Evolutionary conservation across 345 rosid genomes (phyloP).

Genomic region (Euphorbia pulcherrima): DNA sequence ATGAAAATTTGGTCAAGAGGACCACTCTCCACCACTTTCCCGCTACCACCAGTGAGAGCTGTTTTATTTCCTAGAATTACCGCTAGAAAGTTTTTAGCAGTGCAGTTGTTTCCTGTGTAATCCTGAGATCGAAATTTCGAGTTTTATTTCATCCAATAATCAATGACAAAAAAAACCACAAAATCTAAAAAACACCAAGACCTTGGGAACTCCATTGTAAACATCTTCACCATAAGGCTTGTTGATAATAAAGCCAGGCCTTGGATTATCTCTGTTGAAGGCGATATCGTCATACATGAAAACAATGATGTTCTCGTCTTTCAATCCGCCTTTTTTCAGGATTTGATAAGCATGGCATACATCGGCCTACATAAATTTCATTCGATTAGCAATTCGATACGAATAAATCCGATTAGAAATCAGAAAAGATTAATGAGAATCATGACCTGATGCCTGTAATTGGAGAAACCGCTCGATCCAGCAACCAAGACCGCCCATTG

Average conservation of each 20-base stretch:
- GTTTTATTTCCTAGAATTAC: conserved; percentile 52
- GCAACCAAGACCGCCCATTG: conserved; percentile 75
- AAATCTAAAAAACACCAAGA: no score
- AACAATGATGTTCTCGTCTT: conserved; percentile 68
- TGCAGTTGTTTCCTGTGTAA: conserved; percentile 40
- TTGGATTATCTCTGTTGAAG: conserved; percentile 36
- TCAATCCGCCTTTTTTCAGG: conserved; percentile 47
- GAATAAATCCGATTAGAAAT: no score
- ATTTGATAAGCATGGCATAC: conserved; percentile 71
- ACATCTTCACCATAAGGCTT: conserved; percentile 53
- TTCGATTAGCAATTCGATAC: no score
- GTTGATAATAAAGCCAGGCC: conserved; percentile 61
- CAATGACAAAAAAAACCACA: no score
- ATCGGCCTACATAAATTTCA: conserved; percentile 43
- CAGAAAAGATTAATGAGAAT: not conserved
- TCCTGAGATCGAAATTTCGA: conserved; percentile 32
- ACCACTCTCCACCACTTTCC: conserved; percentile 55
- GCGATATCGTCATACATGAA: conserved; percentile 87
- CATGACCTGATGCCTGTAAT: conserved; percentile 78
- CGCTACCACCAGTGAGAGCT: conserved; percentile 59
- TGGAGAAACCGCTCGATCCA: conserved; percentile 44
- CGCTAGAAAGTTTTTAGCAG: conserved; percentile 40
- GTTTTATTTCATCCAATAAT: not conserved
- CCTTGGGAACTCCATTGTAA: conserved; percentile 67
- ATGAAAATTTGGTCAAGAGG: conserved; percentile 53